phyloP scores from a whole-genome alignment of 768 basidiomycete genomes.

The Solioccasus polychromus region DNA sequence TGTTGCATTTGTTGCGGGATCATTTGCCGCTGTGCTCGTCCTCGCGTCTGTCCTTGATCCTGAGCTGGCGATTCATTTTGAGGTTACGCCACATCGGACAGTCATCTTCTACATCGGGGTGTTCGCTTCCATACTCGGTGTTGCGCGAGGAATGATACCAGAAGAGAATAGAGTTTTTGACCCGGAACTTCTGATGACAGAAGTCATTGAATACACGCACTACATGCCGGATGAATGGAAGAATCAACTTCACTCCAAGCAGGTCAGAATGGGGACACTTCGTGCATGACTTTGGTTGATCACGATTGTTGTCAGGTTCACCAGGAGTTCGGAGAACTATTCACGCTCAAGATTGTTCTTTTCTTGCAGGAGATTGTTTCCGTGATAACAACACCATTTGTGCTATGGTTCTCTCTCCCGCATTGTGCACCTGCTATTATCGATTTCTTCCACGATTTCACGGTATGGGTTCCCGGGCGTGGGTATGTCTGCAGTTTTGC shows the following conservation, averaged over 20 bases:
- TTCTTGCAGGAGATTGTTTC: constrained; percentile 89
- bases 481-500: constrained; percentile 98
- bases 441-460: constrained; percentile 98
- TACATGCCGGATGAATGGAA: constrained; percentile 96
- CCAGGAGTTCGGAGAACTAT: constrained; percentile 86
- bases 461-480: constrained; percentile 92
- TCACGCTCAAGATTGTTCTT: constrained; percentile 87
- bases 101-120: constrained; percentile 90
- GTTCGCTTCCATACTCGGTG: constrained; percentile 85
- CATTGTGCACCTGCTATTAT: constrained; percentile 86
- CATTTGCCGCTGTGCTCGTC: constrained; percentile 93
- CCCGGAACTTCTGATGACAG: constrained; percentile 88
- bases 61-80: constrained; percentile 89
- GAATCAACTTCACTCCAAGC: constrained; percentile 81
- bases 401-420: constrained; percentile 91
- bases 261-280: constrained; percentile 41
- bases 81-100: constrained; percentile 90
- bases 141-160: constrained; percentile 92
- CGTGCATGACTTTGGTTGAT: not conserved
- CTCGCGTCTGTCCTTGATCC: constrained; percentile 92
- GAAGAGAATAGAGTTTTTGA: constrained; percentile 94
- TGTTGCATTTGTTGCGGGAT: constrained; percentile 92
- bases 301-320: constrained; percentile 59
- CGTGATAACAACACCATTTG: constrained; percentile 90
- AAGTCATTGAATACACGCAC: constrained; percentile 91